Evolutionary conservation across 2,329 filamentous ascomycete genomes (phyloP), one percentile per base, ranked within the genome.

Genomic region (Hortaea werneckii): DNA sequence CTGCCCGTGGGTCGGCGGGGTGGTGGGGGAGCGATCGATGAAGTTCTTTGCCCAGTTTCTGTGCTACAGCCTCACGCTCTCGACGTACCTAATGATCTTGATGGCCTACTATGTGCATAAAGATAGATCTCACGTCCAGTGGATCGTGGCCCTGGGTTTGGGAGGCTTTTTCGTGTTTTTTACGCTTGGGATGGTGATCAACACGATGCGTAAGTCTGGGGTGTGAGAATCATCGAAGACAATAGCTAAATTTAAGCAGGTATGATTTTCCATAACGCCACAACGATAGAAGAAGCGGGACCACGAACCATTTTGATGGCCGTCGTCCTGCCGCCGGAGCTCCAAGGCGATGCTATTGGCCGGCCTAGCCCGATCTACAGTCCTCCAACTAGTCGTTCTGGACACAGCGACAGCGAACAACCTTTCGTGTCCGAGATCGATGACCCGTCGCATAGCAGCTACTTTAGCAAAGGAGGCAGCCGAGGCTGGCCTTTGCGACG

Each of bases 31-130:
- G 63, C 43, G 53, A 1, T 72, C 83, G 2, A 89, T 90, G 70
- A 95, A 95, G 58, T 95, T 87, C 66, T 96, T 98, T 60, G 71
- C 88, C 8, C 92, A 95, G 54, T 95, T 95, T 59, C 80, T 81
- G 11, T 75, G 78, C 38, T 95, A 92, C 62, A 80, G 80, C 1
- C 68, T 78, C 4, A 56, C 87, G 4, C 86, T 82, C 55, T 87
- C 82, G 53, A 64, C 71, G 2, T 76, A 85, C 48, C 66, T 77
- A 7, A 66, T 94, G 42, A 75, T 80, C 20, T 72, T 82, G 0
- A 70, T 80, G 49, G 80, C 79, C 2, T 77, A 83, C 44, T 82
- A 80, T 49, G 64, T 88, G 3, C 74, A 71, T 2, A 73, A 80
- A 43, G 53, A 50, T 50, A 56, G 46, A 52, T 65, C 44, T 78